Percentiles rank a stretch among this genome's conserved stretches.
Conservation (phyloP, 2,329 filamentous ascomycete genomes). For the Fusarium bulbicola region DNA sequence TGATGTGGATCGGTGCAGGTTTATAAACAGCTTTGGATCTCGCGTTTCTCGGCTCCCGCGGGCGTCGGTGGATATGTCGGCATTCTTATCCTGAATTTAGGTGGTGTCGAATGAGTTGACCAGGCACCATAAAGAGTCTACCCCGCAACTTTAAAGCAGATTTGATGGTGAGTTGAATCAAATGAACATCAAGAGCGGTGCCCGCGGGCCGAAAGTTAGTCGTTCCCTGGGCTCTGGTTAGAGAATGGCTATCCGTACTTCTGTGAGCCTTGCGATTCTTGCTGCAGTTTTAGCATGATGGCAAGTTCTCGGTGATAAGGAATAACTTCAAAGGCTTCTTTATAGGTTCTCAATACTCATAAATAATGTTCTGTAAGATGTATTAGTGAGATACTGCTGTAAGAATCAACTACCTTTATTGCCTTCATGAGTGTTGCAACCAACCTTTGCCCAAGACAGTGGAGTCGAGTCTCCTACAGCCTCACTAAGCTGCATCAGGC, state of each 20-base stretch:
- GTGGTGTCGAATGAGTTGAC: not conserved
- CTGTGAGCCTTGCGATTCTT: not conserved
- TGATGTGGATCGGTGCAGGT: not conserved
- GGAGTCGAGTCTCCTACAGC: too few species aligned
- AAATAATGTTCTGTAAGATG: not conserved
- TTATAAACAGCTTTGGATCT: not conserved
- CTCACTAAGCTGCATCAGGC: not conserved
- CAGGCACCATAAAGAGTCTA: not conserved
- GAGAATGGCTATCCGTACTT: too few species aligned
- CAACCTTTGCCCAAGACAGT: not conserved
- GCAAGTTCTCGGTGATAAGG: too few species aligned
- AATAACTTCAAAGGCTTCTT: not conserved
- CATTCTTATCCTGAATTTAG: not conserved
- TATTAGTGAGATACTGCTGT: too few species aligned
- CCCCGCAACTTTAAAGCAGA: not conserved
- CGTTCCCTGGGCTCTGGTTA: too few species aligned
- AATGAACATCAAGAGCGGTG: not conserved
- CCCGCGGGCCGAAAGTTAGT: not conserved
- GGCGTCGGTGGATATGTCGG: not conserved
- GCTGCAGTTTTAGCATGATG: not conserved
- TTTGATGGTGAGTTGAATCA: too few species aligned
- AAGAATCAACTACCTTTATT: not conserved
- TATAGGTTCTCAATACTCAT: not conserved
- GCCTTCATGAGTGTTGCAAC: not conserved
- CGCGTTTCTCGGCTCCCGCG: not conserved